A percentile compares a stretch with the other conserved stretches of the same genome.
Evolutionary conservation across 805 yeast genomes (phyloP).

Genomic region (Komagataella pseudopastoris): DNA sequence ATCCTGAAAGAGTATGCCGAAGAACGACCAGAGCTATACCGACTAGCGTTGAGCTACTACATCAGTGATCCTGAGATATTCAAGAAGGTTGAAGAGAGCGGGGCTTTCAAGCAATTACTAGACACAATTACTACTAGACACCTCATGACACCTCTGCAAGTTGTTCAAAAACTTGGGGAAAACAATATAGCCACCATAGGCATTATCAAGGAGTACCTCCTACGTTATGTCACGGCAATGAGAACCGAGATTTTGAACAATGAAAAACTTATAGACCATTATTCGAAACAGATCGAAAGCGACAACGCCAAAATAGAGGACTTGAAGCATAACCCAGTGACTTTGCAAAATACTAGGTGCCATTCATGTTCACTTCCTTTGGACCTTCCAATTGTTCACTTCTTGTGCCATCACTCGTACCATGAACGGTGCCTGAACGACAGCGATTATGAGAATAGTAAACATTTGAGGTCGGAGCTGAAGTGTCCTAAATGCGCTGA

Average conservation of each 20-base stretch:
- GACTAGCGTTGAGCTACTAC: conserved; percentile 49
- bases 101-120: conserved; percentile 34
- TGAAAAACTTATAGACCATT: conserved; percentile 48
- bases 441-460: conserved; percentile 13
- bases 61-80: conserved; percentile 41
- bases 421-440: conserved; percentile 70
- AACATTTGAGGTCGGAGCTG: conserved; percentile 7
- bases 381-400: conserved; percentile 72
- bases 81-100: conserved; percentile 32
- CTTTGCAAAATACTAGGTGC: conserved; percentile 53
- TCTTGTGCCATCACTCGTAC: conserved; percentile 75
- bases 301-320: conserved; percentile 40
- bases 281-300: conserved; percentile 49
- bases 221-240: conserved; percentile 45
- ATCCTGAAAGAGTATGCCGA: conserved; percentile 49
- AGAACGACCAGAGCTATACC: conserved; percentile 49
- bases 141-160: conserved; percentile 60
- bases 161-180: conserved; percentile 53
- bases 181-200: conserved; percentile 61
- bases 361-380: conserved; percentile 48
- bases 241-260: conserved; percentile 58
- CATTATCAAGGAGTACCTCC: conserved; percentile 51
- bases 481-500: conserved; percentile 68
- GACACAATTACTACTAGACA: conserved; percentile 35
- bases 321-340: conserved; percentile 29